Base-by-base conservation (phyloP, 176 grass and related monocot species). In the Otatea glauca region DNA sequence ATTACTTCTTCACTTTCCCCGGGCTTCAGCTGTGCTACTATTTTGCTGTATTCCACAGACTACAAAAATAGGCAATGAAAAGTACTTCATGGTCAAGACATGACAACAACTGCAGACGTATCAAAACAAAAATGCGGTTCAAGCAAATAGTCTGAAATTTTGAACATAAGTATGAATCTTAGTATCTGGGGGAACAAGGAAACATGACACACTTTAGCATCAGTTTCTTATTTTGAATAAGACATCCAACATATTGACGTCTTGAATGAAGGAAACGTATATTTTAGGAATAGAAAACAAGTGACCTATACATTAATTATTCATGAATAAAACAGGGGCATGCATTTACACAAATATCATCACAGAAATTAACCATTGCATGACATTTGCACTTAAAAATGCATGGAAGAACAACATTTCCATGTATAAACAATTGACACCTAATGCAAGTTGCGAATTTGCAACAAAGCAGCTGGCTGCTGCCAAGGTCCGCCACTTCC, bases 1-100 rank as follows among this genome's bases (percentile, higher is more conserved):
- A 99, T 92, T 65, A 96, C 93, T 72, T 99, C 92, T 90, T 99
- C 96, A 58, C 89, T 88, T 91, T 95, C 88, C 69, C 88, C 90
- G 7, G 93, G 92, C 75, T 96, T 99, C 84, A 99, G 72, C 79
- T 89, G 81, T 39, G 93, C 86, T 38, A 99, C 90, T 81, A 99
- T 90, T 96, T 96, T 99, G 90, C 88, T 99, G 86, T 96, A 99
- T 68, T 99, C 96, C n/a, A 97, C 92, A 81, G 91, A 88, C 96
- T 99, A 60, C 51, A 87, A 75, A 84, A 68, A 86, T 34, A 79
- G 63, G 56, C 43, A 83, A 83, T 16, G 21, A 64, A 69, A 72
- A 34, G 5, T 38, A 70, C 23, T 38, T 69, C 32, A 75, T 60
- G 75, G 20, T 80, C 81, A 84, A 54, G 18, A 47, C 39, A 55